These are phyloP conservation scores for Trichophyton schoenleinii DNA, from an alignment of 2,329 filamentous ascomycete genomes.

Conservation along the genomic window DNA sequence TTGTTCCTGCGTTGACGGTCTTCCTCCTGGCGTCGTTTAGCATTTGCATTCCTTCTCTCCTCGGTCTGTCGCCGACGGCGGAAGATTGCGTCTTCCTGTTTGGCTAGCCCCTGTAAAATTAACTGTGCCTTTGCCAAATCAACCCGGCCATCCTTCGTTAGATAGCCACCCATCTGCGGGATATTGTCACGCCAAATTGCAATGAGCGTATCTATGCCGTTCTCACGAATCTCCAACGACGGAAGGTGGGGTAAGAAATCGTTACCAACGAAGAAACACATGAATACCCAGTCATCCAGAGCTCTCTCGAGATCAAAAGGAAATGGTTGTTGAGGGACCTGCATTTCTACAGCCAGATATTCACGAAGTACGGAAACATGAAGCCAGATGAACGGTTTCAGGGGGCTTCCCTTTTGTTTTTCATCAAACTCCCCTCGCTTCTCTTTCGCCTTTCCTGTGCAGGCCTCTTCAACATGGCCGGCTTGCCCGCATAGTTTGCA, in stretches of 20 bases:
- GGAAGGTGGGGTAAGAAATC: constrained; percentile 95
- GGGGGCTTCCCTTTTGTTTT: constrained; percentile 54
- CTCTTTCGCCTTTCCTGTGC: constrained; percentile 63
- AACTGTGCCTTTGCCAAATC: constrained; percentile 75
- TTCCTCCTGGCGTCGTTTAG: constrained; percentile 65
- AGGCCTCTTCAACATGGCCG: constrained; percentile 79
- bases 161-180: constrained; percentile 81
- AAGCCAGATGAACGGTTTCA: constrained; percentile 97
- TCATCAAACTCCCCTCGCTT: constrained; percentile 71
- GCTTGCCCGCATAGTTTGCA: constrained; percentile 87
- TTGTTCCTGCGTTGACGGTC: constrained; percentile 41
- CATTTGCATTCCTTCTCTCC: constrained; percentile 66
- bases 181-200: constrained; percentile 96
- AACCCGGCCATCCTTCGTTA: constrained; percentile 89
- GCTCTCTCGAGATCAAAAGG: constrained; percentile 86
- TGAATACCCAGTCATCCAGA: constrained; percentile 96
- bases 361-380: constrained; percentile 85
- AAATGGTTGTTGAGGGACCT: constrained; percentile 71
- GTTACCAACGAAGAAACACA: constrained; percentile 98
- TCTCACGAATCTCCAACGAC: constrained; percentile 92
- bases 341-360: constrained; percentile 81
- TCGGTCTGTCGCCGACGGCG: constrained; percentile 73
- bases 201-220: constrained; percentile 90
- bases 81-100: constrained; percentile 90
- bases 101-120: constrained; percentile 77